phyloP scores from a whole-genome alignment of 768 basidiomycete species.

The Phylloporus sp. region DNA sequence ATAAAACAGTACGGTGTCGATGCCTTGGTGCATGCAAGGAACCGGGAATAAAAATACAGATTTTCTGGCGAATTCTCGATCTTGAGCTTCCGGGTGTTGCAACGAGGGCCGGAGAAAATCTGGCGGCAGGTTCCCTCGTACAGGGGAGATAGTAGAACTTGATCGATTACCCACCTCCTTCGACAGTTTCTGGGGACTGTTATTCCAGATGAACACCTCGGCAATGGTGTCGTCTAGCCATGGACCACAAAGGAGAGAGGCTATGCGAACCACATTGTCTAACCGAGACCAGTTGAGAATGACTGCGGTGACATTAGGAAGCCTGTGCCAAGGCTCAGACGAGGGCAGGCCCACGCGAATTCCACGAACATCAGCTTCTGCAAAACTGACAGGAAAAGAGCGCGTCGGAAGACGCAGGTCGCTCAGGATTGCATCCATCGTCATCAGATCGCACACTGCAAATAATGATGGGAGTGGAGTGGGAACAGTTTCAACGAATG shows the following conservation, averaged over 20 bases:
- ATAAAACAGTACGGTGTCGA: constrained; percentile 56
- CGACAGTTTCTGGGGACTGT: constrained; percentile 41
- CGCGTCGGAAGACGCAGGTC: constrained; percentile 13
- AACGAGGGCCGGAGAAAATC: constrained; percentile 41
- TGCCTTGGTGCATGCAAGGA: constrained; percentile 49
- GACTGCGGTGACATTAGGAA: constrained; percentile 49
- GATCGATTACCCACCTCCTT: constrained; percentile 35
- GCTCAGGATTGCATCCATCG: constrained; percentile 9
- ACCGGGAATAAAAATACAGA: constrained; percentile 58
- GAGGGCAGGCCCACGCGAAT: constrained; percentile 12
- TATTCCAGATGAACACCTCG: constrained; percentile 59
- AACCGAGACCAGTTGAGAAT: constrained; percentile 67
- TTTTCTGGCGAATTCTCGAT: constrained; percentile 57
- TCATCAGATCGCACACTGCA: too few relatives aligned
- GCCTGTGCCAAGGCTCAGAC: neutral
- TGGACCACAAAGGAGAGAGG: constrained; percentile 45
- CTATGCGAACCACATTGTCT: constrained; percentile 54
- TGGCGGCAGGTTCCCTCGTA: constrained; percentile 13
- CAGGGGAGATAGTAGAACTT: neutral
- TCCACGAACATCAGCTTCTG: neutral
- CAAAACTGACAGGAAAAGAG: constrained; percentile 18
- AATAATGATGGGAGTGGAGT: too few relatives aligned
- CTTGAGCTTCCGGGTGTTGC: constrained; percentile 39
- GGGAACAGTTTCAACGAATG: neutral
- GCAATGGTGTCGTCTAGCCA: constrained; percentile 43